phyloP scores from a whole-genome alignment of 495 filamentous ascomycete genomes.

The Tuber borchii region DNA sequence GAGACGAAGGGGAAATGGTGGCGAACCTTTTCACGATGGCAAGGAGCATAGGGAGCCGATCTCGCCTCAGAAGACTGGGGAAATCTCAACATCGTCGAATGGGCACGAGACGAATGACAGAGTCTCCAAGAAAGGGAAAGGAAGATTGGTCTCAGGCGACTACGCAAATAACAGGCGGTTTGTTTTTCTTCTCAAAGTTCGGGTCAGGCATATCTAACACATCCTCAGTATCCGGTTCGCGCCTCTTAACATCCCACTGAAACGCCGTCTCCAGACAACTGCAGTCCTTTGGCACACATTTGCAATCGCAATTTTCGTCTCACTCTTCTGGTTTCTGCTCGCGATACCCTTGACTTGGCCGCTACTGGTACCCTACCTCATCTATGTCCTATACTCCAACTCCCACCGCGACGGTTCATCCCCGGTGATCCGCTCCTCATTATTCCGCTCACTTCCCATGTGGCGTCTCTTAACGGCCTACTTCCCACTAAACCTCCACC shows the following conservation, averaged over 20 bases:
- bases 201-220: not conserved
- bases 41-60: not conserved
- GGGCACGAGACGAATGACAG: slow-evolving; percentile 1
- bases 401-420: slow-evolving; percentile 67
- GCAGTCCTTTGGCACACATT: slow-evolving; percentile 81
- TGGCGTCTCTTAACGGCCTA: slow-evolving; percentile 91
- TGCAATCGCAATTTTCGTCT: slow-evolving; percentile 64
- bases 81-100: slow-evolving; percentile 14
- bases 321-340: slow-evolving; percentile 85
- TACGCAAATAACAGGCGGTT: not conserved
- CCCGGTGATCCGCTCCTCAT: slow-evolving; percentile 59
- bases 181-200: not conserved
- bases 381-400: slow-evolving; percentile 73
- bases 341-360: slow-evolving; percentile 89
- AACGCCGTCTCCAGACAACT: slow-evolving; percentile 78
- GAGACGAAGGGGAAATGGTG: not conserved
- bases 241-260: slow-evolving; percentile 76
- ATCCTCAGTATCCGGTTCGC: slow-evolving; percentile 66
- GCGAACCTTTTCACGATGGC: not conserved
- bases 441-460: slow-evolving; percentile 63
- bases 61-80: slow-evolving; percentile 19
- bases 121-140: not conserved
- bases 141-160: not conserved
- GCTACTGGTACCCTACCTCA: slow-evolving; percentile 77
- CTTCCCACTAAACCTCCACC: slow-evolving; percentile 82